These are phyloP conservation scores for Stachybotrys echinatus DNA, from an alignment of 2,329 filamentous ascomycete genomes.

Conservation along the genomic window DNA sequence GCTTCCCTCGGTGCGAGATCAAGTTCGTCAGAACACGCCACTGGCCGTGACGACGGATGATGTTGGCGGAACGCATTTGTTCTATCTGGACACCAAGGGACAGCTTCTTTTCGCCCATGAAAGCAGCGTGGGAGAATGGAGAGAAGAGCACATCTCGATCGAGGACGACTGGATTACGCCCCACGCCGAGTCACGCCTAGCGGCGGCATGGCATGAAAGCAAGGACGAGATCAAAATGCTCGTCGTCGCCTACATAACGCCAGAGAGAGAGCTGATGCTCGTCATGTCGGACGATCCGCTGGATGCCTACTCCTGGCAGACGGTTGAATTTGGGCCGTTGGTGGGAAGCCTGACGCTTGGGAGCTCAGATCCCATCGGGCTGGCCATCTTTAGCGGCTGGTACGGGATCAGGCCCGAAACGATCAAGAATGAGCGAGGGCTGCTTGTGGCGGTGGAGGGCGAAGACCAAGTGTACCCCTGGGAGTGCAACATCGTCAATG, in stretches of 20 bases:
- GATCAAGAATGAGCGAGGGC: not conserved
- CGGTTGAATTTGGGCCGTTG: constrained; percentile 6
- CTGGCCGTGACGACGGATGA: constrained; percentile 10
- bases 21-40: constrained; percentile 12
- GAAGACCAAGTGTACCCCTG: constrained; percentile 8
- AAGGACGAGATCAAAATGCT: constrained; percentile 5
- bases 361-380: constrained; percentile 8
- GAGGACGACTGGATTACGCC: not conserved
- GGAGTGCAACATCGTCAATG: constrained; percentile 12
- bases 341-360: constrained; percentile 5
- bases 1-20: constrained; percentile 1
- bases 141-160: not conserved
- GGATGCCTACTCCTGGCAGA: constrained; percentile 6
- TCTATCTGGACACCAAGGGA: constrained; percentile 12
- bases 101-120: constrained; percentile 3
- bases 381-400: constrained; percentile 14
- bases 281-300: constrained; percentile 9
- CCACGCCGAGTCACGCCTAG: constrained; percentile 3
- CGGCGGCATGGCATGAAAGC: constrained; percentile 12
- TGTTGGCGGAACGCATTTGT: constrained; percentile 12
- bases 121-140: constrained; percentile 1
- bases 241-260: constrained; percentile 10
- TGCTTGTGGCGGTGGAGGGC: constrained; percentile 11
- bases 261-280: constrained; percentile 10
- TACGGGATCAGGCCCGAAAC: not conserved